Percentiles rank a stretch among this genome's conserved stretches.
Conservation (phyloP, 2,329 filamentous ascomycete species). For the Didymella pomorum region DNA sequence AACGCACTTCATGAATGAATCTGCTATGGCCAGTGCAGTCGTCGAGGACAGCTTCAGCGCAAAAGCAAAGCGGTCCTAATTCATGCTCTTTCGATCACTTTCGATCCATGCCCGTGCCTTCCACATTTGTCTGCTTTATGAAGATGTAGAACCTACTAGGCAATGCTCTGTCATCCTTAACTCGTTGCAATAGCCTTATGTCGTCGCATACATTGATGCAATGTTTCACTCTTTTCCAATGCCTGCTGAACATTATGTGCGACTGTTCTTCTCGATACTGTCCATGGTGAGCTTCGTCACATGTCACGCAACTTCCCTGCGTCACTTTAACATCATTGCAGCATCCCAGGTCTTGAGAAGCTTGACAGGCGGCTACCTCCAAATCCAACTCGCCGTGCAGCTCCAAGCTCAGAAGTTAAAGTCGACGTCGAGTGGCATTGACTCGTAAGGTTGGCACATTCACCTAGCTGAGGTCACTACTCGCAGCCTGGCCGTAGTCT, state of each 20-base stretch:
- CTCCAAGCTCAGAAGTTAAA: conserved; percentile 9
- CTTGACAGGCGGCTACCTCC: conserved; percentile 9
- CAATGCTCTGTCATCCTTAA: not conserved
- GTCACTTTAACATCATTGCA: conserved; percentile 2
- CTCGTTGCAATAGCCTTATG: not conserved
- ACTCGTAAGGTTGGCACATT: not conserved
- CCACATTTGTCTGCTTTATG: not conserved
- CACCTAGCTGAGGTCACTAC: not conserved
- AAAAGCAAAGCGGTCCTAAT: not conserved
- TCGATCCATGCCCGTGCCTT: not conserved
- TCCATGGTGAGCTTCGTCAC: not conserved
- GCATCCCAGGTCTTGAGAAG: conserved; percentile 4
- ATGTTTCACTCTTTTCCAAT: not conserved
- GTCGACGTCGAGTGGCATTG: conserved; percentile 3
- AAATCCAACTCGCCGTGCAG: conserved; percentile 16
- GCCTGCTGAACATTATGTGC: not conserved
- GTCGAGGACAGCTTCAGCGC: too few relatives aligned
- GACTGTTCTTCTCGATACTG: not conserved
- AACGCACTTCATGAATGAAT: not conserved
- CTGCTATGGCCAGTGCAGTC: not conserved
- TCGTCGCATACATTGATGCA: not conserved
- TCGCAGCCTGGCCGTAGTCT: not conserved
- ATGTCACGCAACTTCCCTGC: conserved; percentile 2
- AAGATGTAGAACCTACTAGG: not conserved
- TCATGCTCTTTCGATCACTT: not conserved